These are phyloP conservation scores for Wickerhamomyces mucosus DNA, from an alignment of 805 yeast genomes.

Conservation along the genomic window DNA sequence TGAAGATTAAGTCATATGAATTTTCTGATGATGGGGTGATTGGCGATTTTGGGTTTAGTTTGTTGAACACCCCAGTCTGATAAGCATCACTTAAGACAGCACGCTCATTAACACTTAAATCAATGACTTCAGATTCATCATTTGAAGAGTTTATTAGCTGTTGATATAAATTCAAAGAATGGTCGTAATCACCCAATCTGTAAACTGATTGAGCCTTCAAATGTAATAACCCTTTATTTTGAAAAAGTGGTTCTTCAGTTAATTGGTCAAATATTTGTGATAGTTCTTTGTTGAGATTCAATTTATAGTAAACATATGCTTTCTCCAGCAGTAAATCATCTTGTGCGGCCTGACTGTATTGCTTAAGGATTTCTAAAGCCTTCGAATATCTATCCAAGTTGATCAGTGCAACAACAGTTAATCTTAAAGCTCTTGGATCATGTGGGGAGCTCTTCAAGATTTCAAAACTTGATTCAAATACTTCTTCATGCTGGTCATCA, in stretches of 20 bases:
- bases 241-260: constrained; percentile 9
- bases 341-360: constrained; percentile 25
- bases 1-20: constrained; percentile 56
- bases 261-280: constrained; percentile 16
- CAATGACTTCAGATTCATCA: constrained; percentile 31
- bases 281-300: constrained; percentile 27
- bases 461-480: constrained; percentile 18
- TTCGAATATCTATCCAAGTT: constrained; percentile 51
- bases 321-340: constrained; percentile 38
- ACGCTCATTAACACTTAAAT: constrained; percentile 58
- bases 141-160: constrained; percentile 31
- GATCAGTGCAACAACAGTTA: constrained; percentile 52
- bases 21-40: constrained; percentile 15
- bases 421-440: constrained; percentile 26
- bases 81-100: constrained; percentile 49
- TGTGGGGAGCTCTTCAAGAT: constrained; percentile 19
- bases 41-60: constrained; percentile 8
- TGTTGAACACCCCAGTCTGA: constrained; percentile 8
- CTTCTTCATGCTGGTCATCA: constrained; percentile 14
- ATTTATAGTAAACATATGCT: constrained; percentile 55
- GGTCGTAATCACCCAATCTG: constrained; percentile 37
- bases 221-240: constrained; percentile 33
- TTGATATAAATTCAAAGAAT: constrained; percentile 43
- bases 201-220: constrained; percentile 44
- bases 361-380: constrained; percentile 36